A percentile compares a stretch with the other conserved stretches of the same genome.
These are phyloP conservation scores for Rhytidhysteron rufulum DNA, from an alignment of 2,329 filamentous ascomycete species.

Conservation along the genomic window DNA sequence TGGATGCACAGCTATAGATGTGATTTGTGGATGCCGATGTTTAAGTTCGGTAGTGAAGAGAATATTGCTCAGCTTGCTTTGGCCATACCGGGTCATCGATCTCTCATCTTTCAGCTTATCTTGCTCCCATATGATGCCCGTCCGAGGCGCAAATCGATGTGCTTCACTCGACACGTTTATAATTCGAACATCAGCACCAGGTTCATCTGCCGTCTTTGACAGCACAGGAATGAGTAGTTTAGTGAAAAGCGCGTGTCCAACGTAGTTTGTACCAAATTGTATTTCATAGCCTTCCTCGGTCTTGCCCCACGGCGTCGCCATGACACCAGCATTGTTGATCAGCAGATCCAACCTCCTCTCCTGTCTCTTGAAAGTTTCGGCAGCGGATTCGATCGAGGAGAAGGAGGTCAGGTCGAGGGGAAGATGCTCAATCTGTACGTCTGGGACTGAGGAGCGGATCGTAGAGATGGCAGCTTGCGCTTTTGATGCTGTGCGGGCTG, in stretches of 20 bases:
- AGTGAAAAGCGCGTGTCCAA: slow-evolving; percentile 49
- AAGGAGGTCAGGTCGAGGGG: slow-evolving; percentile 42
- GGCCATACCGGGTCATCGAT: slow-evolving; percentile 43
- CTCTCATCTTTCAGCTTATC: slow-evolving; percentile 22
- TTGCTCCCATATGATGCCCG: slow-evolving; percentile 36
- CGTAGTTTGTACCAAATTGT: slow-evolving; percentile 50
- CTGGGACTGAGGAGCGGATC: slow-evolving; percentile 32
- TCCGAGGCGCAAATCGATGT: slow-evolving; percentile 15
- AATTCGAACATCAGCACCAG: slow-evolving; percentile 43
- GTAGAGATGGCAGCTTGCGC: slow-evolving; percentile 38
- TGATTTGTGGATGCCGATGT: slow-evolving; percentile 43
- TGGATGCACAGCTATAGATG: slow-evolving; percentile 44
- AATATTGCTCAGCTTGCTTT: slow-evolving; percentile 50
- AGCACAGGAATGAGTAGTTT: slow-evolving; percentile 44
- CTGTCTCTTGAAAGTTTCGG: slow-evolving; percentile 29
- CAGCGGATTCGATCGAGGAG: slow-evolving; percentile 36
- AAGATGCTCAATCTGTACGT: slow-evolving; percentile 35
- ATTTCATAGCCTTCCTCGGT: slow-evolving; percentile 49
- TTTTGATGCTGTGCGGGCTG: slow-evolving; percentile 41
- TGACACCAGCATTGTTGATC: slow-evolving; percentile 47
- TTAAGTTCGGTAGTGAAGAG: slow-evolving; percentile 44
- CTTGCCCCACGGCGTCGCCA: slow-evolving; percentile 30
- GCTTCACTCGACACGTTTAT: slow-evolving; percentile 37
- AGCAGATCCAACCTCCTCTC: slow-evolving; percentile 44
- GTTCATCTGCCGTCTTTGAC: slow-evolving; percentile 36